Evolutionary conservation across 2,329 filamentous ascomycete genomes (phyloP).

Genomic region (Fusarium concolor): DNA sequence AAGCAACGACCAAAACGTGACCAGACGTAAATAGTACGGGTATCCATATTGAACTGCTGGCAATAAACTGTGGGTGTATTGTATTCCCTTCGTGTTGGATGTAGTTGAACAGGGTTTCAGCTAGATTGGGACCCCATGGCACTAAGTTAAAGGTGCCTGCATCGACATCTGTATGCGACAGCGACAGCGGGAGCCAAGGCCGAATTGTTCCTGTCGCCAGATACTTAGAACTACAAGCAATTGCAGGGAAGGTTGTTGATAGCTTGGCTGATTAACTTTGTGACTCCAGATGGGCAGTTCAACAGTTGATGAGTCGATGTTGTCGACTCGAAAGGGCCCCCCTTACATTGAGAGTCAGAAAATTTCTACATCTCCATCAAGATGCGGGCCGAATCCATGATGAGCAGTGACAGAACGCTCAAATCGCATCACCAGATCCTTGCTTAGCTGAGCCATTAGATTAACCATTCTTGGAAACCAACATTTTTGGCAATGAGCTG

Average conservation of each 20-base stretch:
- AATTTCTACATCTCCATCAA: constrained; percentile 5
- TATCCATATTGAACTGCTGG: neutral
- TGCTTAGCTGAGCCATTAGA: neutral
- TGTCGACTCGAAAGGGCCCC: neutral
- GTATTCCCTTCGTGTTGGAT: neutral
- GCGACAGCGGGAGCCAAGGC: constrained; percentile 7
- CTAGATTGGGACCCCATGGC: neutral
- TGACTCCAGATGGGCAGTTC: neutral
- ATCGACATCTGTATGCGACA: constrained; percentile 11
- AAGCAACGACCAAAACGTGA: constrained; percentile 5
- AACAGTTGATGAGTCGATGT: constrained; percentile 8
- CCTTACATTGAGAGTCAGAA: constrained; percentile 22
- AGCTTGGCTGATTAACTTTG: neutral
- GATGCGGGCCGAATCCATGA: neutral
- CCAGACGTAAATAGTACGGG: neutral
- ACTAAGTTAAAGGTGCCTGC: constrained; percentile 13
- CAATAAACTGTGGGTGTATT: neutral
- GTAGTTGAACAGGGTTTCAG: constrained; percentile 7
- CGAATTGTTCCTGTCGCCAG: neutral
- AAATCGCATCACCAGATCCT: neutral
- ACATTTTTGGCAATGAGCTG: constrained; percentile 2
- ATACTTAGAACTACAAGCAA: neutral
- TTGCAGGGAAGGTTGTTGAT: neutral
- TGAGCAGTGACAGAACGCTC: constrained; percentile 5
- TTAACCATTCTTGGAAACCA: neutral